Percentiles rank a stretch among this genome's conserved stretches.
Conservation (phyloP, 192 early-diverging fungal genomes). For the Coemansia sp. region DNA sequence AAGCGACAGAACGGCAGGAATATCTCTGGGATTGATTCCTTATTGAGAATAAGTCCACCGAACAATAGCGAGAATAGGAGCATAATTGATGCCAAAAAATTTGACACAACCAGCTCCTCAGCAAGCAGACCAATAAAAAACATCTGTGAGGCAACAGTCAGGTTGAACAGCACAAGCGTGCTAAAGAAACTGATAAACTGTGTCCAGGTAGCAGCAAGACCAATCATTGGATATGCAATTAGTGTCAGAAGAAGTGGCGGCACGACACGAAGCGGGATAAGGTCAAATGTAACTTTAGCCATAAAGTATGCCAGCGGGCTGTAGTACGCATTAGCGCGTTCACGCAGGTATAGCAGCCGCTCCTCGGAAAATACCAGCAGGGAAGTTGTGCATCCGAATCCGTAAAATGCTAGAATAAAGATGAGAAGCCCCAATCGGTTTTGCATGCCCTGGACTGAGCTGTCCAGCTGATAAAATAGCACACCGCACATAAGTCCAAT, state of each 20-base stretch:
- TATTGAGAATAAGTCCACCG: slow-evolving; percentile 86
- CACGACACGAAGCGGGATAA: slow-evolving; percentile 73
- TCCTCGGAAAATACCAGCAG: slow-evolving; percentile 50
- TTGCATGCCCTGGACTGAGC: slow-evolving; percentile 45
- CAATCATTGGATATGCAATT: slow-evolving; percentile 86
- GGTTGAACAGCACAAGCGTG: slow-evolving; percentile 79
- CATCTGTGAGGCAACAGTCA: slow-evolving; percentile 73
- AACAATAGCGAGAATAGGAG: slow-evolving; percentile 91
- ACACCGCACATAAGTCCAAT: slow-evolving; percentile 56
- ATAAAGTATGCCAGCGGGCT: slow-evolving; percentile 60
- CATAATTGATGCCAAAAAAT: slow-evolving; percentile 73
- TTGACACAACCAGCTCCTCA: slow-evolving; percentile 71
- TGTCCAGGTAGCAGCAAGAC: slow-evolving; percentile 60
- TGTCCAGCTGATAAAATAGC: slow-evolving; percentile 56
- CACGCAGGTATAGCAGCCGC: slow-evolving; percentile 56
- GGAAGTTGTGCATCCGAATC: slow-evolving; percentile 60
- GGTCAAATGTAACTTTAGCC: slow-evolving; percentile 62
- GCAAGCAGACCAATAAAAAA: slow-evolving; percentile 75
- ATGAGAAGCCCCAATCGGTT: slow-evolving; percentile 52
- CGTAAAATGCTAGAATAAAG: slow-evolving; percentile 56
- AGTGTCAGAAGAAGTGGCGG: slow-evolving; percentile 78
- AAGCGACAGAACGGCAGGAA: slow-evolving; percentile 58
- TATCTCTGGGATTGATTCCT: slow-evolving; percentile 72
- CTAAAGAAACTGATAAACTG: slow-evolving; percentile 74
- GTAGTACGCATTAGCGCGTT: slow-evolving; percentile 66